phyloP scores from a whole-genome alignment of 2,329 filamentous ascomycete species.

The Ustilaginoidea virens region DNA sequence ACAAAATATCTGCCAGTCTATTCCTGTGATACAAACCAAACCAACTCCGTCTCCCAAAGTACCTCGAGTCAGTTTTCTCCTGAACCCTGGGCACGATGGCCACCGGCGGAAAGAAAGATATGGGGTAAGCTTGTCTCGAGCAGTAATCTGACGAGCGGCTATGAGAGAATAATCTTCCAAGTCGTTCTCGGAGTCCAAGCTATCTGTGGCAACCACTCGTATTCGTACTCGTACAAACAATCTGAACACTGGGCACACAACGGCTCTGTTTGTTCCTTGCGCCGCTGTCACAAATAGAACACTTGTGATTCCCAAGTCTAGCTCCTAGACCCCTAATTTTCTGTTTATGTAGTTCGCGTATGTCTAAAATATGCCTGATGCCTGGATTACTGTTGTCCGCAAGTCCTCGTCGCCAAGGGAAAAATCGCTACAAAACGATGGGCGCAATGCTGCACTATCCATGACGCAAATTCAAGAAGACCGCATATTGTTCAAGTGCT shows the following conservation, averaged over 20 bases:
- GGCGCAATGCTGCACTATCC: slow-evolving; percentile 31
- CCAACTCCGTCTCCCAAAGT: not conserved
- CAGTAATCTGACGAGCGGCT: slow-evolving; percentile 3
- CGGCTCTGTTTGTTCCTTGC: no score
- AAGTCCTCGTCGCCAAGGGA: slow-evolving; percentile 47
- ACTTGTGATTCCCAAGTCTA: no score
- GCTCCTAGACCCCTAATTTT: no score
- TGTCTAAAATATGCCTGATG: no score
- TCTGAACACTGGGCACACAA: no score
- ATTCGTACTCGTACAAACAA: no score
- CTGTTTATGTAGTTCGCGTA: no score
- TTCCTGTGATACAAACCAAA: not conserved
- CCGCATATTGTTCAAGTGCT: slow-evolving; percentile 57
- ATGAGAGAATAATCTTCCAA: slow-evolving; percentile 3
- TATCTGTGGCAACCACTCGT: no score
- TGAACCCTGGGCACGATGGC: slow-evolving; percentile 16
- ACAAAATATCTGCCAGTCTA: no score
- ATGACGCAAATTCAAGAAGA: slow-evolving; percentile 7
- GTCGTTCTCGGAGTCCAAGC: slow-evolving; percentile 28
- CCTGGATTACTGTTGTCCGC: no score
- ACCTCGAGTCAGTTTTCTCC: not conserved
- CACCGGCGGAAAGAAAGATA: slow-evolving; percentile 32
- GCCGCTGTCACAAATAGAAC: no score
- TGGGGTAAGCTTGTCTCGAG: slow-evolving; percentile 16
- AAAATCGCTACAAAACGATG: slow-evolving; percentile 88